Evolutionary conservation across 164 flowering plant genomes (phyloP), one percentile per base, ranked within the genome.

Genomic region (Chloranthus sessilifolius): DNA sequence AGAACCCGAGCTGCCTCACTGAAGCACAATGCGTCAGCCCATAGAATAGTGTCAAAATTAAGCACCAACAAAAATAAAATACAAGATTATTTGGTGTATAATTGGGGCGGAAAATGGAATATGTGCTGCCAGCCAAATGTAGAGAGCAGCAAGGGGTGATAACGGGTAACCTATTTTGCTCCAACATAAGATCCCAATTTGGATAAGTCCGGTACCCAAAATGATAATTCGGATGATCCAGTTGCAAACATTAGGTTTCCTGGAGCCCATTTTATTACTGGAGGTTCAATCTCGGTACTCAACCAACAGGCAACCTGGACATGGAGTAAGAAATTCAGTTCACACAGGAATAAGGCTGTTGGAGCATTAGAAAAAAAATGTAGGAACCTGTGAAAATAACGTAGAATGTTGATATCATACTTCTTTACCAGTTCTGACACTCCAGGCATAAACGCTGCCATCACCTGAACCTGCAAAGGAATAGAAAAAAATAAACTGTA

Each of bases 221-320:
- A 85, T 50, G 97, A 86, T 31, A 88, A 62, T 61, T 89, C 99
- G 22, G 97, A 79, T 31, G 99, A 94, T 20, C 99, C 99, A 9
- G 99, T 94, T 16, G 68, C 95, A 71, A 94, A 94, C 92, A 85
- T 81, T 15, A 85, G 89, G 65, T 73, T 78, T 68, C 97, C 99
- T 22, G 97, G 92, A 30, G 95, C 90, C 99, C 96, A 94, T 64
- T 83, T 94, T 22, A 94, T 77, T 23, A 89, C 92, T 22, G 95
- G 95, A 58, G 99, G 96, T 53, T 87, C 99, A 29, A 54, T 62
- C 57, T 87, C 88, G 28, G 82, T 67, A 53, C 92, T 81, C 74
- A 80, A 59, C 99, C 99, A 94, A 63, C 88, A 82, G 30, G 90
- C 75, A 60, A 86, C 96, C 99, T 92, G 70, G 38, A 39, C 49